Conservation (phyloP, 495 filamentous ascomycete species). For the Podospora pseudoanserina region DNA sequence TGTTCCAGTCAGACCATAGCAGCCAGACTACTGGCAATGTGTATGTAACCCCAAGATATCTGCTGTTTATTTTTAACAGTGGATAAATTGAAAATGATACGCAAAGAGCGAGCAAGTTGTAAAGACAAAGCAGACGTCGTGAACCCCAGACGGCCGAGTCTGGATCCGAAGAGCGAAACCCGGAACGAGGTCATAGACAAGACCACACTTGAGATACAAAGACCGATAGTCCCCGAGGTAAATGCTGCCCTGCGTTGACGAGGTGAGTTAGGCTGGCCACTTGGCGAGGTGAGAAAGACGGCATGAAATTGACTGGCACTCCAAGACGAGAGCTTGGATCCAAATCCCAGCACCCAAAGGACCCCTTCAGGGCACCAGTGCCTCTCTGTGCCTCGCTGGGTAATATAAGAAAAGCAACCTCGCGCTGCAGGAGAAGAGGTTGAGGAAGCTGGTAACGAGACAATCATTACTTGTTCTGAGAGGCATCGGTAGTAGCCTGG, state of each 20-base stretch:
- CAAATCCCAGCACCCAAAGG: constrained; percentile 4
- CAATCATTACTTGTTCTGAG: not conserved
- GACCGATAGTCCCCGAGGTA: not conserved
- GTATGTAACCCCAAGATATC: constrained; percentile 1
- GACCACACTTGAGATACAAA: not conserved
- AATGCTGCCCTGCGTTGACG: not conserved
- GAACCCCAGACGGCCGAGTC: not conserved
- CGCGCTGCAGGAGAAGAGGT: not conserved
- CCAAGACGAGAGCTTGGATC: constrained; percentile 9
- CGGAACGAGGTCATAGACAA: not conserved
- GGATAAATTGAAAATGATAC: constrained; percentile 9
- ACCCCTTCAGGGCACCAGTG: constrained; percentile 3
- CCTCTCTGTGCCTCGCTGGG: constrained; percentile 2
- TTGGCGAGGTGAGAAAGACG: constrained; percentile 14
- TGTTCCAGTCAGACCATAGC: constrained; percentile 1
- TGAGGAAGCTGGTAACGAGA: not conserved
- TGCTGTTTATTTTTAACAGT: constrained; percentile 17
- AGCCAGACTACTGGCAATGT: not conserved
- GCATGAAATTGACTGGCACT: constrained; percentile 16
- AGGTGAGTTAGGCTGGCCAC: constrained; percentile 11
- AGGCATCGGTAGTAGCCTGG: not conserved
- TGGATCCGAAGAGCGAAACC: not conserved
- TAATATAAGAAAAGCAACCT: constrained; percentile 8
- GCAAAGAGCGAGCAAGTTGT: constrained; percentile 1
- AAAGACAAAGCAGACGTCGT: not conserved